Percentiles rank a stretch among this genome's conserved stretches.
These are phyloP conservation scores for Rubroshorea leprosula DNA, from an alignment of 345 rosid species.

Conservation along the genomic window DNA sequence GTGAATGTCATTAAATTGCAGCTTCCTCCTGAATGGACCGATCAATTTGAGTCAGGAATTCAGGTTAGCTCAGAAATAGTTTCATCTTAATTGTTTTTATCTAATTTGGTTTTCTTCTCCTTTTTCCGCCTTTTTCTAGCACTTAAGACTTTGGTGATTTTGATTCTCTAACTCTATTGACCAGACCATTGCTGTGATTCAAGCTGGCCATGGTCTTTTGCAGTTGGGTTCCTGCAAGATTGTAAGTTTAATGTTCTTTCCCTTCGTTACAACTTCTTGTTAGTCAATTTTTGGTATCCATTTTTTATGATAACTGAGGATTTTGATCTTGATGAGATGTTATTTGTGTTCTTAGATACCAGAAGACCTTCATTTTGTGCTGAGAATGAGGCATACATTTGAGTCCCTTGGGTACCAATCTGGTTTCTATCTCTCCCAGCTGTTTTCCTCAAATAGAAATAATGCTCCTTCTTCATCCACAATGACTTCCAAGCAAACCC, in stretches of 20 bases:
- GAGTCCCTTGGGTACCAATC: slow-evolving; percentile 94
- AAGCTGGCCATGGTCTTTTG: slow-evolving; percentile 97
- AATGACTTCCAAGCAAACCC: slow-evolving; percentile 49
- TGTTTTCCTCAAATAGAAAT: slow-evolving; percentile 62
- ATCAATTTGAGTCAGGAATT: slow-evolving; percentile 98
- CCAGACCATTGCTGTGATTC: slow-evolving; percentile 98
- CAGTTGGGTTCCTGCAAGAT: slow-evolving; percentile 96
- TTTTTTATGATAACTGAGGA: not conserved
- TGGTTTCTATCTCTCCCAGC: slow-evolving; percentile 89
- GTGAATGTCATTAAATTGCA: slow-evolving; percentile 39
- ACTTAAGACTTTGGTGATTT: slow-evolving; percentile 9
- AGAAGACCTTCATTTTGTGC: slow-evolving; percentile 96
- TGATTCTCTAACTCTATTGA: slow-evolving; percentile 2
- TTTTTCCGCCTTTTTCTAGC: slow-evolving; percentile 8
- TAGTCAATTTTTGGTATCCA: not conserved
- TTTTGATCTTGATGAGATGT: slow-evolving; percentile 1
- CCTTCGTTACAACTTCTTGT: no score
- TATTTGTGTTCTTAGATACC: slow-evolving; percentile 44
- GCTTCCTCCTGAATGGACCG: slow-evolving; percentile 98
- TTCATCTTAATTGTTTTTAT: slow-evolving; percentile 4
- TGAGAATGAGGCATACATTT: slow-evolving; percentile 89
- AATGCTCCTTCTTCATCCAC: slow-evolving; percentile 43
- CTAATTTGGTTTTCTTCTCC: slow-evolving; percentile 3
- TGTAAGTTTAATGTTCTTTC: slow-evolving; percentile 41
- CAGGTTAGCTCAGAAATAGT: slow-evolving; percentile 47